Conservation (phyloP, 768 basidiomycete species). For the Clavulina sp. region DNA sequence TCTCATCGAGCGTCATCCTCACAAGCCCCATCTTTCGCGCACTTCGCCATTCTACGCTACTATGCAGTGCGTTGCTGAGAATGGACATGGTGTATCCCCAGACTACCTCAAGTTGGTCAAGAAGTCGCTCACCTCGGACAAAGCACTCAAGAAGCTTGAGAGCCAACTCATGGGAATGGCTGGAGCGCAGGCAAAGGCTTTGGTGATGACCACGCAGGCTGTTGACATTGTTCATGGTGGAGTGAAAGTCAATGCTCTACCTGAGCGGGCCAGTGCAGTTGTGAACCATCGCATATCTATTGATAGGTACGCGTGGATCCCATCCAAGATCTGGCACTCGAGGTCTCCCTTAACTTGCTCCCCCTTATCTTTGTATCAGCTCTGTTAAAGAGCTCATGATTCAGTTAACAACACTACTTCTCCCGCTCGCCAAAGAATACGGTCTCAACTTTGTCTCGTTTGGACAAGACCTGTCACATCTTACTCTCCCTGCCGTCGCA, state of each 20-base stretch:
- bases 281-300: slow-evolving; percentile 58
- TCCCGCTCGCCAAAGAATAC: slow-evolving; percentile 5
- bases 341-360: not conserved
- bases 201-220: slow-evolving; percentile 60
- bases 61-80: slow-evolving; percentile 49
- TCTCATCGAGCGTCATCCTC: slow-evolving; percentile 48
- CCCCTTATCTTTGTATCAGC: not conserved
- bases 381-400: slow-evolving; percentile 9
- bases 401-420: slow-evolving; percentile 3
- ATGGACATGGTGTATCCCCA: too few relatives aligned
- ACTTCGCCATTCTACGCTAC: slow-evolving; percentile 39
- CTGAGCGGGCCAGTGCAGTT: slow-evolving; percentile 50
- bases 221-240: slow-evolving; percentile 37
- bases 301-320: slow-evolving; percentile 17
- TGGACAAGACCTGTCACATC: slow-evolving; percentile 7
- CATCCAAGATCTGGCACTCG: not conserved
- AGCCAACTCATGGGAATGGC: slow-evolving; percentile 15
- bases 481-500: not conserved
- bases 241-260: slow-evolving; percentile 58
- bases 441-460: slow-evolving; percentile 9
- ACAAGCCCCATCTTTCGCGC: slow-evolving; percentile 28
- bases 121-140: slow-evolving; percentile 26
- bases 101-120: slow-evolving; percentile 32
- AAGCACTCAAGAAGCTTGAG: slow-evolving; percentile 35
- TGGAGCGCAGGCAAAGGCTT: slow-evolving; percentile 22